Evolutionary conservation across 805 yeast genomes (phyloP).

Genomic region (Priceomyces medius): DNA sequence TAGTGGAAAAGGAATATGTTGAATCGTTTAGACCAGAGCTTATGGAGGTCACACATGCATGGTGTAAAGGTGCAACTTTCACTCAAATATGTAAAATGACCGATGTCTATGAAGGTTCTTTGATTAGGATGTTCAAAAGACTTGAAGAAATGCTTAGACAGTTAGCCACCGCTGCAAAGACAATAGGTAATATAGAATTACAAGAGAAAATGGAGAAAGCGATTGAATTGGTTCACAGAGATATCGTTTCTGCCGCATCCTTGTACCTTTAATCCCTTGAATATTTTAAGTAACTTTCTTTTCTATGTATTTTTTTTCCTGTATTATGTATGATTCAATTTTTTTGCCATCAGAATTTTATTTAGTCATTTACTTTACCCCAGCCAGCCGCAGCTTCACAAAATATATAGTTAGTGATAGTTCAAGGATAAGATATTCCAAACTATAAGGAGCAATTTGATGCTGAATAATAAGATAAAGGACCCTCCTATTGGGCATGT

Average conservation of each 20-base stretch:
- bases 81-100: constrained; percentile 98
- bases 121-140: constrained; percentile 92
- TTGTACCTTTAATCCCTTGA: constrained; percentile 55
- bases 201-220: constrained; percentile 88
- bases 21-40: constrained; percentile 89
- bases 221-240: constrained; percentile 85
- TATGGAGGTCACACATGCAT: constrained; percentile 94
- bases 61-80: constrained; percentile 96
- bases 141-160: constrained; percentile 91
- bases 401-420: background rate
- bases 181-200: constrained; percentile 86
- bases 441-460: background rate
- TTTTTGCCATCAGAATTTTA: too few relatives aligned
- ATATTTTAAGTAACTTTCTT: background rate
- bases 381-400: background rate
- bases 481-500: constrained; percentile 29
- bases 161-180: constrained; percentile 85
- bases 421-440: background rate
- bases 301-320: too few relatives aligned
- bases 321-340: too few relatives aligned
- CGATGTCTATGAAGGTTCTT: constrained; percentile 95
- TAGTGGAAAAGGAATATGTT: constrained; percentile 88
- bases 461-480: background rate
- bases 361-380: too few relatives aligned
- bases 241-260: constrained; percentile 94